Base-by-base conservation (phyloP, 2,329 filamentous ascomycete species). In the Claviceps sp. region DNA sequence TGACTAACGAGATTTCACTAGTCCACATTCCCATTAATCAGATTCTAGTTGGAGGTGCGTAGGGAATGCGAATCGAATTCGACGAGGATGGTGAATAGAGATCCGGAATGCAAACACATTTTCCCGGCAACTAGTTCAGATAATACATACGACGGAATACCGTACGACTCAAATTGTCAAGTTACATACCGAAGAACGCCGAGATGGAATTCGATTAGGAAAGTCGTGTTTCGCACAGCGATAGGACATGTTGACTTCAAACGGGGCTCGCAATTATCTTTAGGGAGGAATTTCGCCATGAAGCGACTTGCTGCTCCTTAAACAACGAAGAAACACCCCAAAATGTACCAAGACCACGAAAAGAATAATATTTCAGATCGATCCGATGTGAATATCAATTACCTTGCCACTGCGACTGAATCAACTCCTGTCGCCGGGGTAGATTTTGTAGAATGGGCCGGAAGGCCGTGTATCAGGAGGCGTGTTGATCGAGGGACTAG, bases 1-100 rank as follows among this genome's bases (percentile, higher is more conserved):
- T 34, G 49, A 23, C 44, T 50, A 17, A 50, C 23, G 16, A 29
- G 23, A 29, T n/a, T 14, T 29, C 13, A 20, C 5, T 43, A 82
- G 78, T 85, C 57, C 81, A 85, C 66, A 83, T 85, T 47, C 82
- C 82, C 56, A 76, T 85, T 57, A 85, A 85, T 75, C 80, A 83
- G 66, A 79, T 84, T 54, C 75, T 85, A 53, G 81, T 85, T 57
- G 80, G 79, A 54, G 80, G 78, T 66, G 80, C 80, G 64, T 83
- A 78, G 71, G 55, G 52, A 40, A 50, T 47, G 26, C 44, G 34
- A 38, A 34, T 11, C 9, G 20, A 37, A 14, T 16, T 7, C 5
- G 26, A 40, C 14, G 13, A 26, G 26, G 5, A 34, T 23, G 26
- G 29, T 34, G 26, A 29, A 29, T 43, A 43, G 2, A 50, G 4